Percentiles rank a stretch among this genome's conserved stretches.
These are phyloP conservation scores for Thelonectria blattea DNA, from an alignment of 2,329 filamentous ascomycete species.

Conservation along the genomic window DNA sequence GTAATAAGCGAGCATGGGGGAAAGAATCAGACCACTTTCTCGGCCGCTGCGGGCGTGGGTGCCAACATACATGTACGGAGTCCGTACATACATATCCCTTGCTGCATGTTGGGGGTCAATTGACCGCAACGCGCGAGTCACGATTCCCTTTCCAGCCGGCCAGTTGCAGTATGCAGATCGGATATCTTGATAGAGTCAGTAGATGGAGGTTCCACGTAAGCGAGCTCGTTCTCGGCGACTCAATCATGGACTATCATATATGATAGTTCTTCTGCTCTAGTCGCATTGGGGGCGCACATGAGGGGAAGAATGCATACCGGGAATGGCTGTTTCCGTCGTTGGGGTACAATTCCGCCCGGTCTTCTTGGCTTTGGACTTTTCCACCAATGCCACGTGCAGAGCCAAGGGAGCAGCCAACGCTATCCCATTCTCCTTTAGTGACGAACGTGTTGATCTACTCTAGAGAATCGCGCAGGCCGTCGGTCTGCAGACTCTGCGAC, in stretches of 20 bases:
- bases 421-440: not conserved
- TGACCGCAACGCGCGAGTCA: not conserved
- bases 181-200: not conserved
- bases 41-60: not conserved
- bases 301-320: not conserved
- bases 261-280: not conserved
- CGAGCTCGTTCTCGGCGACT: not conserved
- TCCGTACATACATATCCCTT: not conserved
- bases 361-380: not conserved
- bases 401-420: not conserved
- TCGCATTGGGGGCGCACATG: not conserved
- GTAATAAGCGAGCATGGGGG: not conserved
- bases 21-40: conserved; percentile 2
- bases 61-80: not conserved
- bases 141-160: not conserved
- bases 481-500: too few species aligned
- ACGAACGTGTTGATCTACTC: not conserved
- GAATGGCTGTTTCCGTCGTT: not conserved
- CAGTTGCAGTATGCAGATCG: not conserved
- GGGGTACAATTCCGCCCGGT: not conserved
- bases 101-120: not conserved
- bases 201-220: not conserved
- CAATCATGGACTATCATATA: not conserved
- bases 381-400: not conserved
- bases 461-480: too few species aligned